Percentiles rank a stretch among this genome's conserved stretches.
Evolutionary conservation across 192 early-diverging fungal genomes (phyloP).

Genomic region (Linnemannia zychae): DNA sequence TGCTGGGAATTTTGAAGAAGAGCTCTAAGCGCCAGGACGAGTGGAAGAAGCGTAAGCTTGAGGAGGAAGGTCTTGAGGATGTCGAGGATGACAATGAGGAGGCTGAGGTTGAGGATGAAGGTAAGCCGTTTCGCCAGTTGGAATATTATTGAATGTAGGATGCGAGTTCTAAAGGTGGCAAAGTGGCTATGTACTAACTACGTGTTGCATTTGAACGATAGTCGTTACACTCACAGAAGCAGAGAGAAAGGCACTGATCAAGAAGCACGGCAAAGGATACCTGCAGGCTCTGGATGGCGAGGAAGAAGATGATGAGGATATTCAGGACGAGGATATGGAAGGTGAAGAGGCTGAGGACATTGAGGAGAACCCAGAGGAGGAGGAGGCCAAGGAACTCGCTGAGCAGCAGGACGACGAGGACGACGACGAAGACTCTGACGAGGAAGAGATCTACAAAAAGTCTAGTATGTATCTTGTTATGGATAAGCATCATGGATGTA

Average conservation of each 20-base stretch:
- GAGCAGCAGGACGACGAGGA: slow-evolving; percentile 59
- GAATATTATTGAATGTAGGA: background rate
- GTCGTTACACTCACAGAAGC: slow-evolving; percentile 46
- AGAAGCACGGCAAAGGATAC: slow-evolving; percentile 53
- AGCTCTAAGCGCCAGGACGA: slow-evolving; percentile 65
- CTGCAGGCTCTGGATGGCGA: slow-evolving; percentile 42
- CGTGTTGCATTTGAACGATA: background rate
- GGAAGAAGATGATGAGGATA: slow-evolving; percentile 39
- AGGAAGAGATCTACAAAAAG: slow-evolving; percentile 47
- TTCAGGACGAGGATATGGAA: slow-evolving; percentile 28
- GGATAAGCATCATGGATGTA: background rate
- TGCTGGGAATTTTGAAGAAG: slow-evolving; percentile 71
- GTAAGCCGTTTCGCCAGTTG: background rate
- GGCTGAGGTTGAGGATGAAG: slow-evolving; percentile 44
- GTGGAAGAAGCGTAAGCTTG: slow-evolving; percentile 62
- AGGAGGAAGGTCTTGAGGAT: slow-evolving; percentile 66
- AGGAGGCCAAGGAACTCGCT: slow-evolving; percentile 26
- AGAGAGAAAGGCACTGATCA: slow-evolving; percentile 51
- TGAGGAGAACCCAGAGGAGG: slow-evolving; percentile 41
- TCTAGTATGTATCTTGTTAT: slow-evolving; percentile 42
- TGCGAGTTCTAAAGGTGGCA: background rate
- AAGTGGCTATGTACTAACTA: background rate
- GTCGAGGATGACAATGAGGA: slow-evolving; percentile 49
- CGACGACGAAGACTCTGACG: slow-evolving; percentile 53
- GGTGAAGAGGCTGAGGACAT: slow-evolving; percentile 25